Evolutionary conservation across 306 rosid species (phyloP).

Genomic region (Macrotyloma uniflorum): DNA sequence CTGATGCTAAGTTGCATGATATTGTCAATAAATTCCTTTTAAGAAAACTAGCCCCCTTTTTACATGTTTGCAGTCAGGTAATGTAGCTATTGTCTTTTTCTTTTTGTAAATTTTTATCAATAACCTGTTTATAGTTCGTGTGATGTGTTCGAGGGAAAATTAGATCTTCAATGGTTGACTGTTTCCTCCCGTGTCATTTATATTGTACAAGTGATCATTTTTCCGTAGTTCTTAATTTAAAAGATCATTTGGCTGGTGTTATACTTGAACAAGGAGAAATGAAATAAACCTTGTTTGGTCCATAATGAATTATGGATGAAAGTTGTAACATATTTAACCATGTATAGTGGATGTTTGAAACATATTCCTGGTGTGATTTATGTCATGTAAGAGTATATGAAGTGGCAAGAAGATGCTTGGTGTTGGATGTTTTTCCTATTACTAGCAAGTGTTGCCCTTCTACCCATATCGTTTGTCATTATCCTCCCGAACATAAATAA

Average conservation of each 20-base stretch:
- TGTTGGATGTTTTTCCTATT: not conserved
- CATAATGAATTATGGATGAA: conserved; percentile 22
- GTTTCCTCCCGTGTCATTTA: conserved; percentile 4
- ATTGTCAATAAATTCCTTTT: conserved; percentile 40
- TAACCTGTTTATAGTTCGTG: conserved; percentile 37
- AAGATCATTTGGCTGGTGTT: conserved; percentile 16
- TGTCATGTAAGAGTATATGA: conserved; percentile 17
- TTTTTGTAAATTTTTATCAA: conserved; percentile 47
- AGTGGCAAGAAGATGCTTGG: not conserved
- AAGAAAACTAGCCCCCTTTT: not conserved
- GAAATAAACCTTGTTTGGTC: conserved; percentile 22
- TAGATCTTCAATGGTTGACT: conserved; percentile 31
- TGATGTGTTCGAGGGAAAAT: conserved; percentile 26
- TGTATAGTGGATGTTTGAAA: not conserved
- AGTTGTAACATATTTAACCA: conserved; percentile 16
- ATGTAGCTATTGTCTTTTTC: conserved; percentile 27
- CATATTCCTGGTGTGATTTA: not conserved
- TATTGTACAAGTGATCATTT: conserved; percentile 28
- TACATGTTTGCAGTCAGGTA: conserved; percentile 35
- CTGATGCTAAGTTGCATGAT: conserved; percentile 44
- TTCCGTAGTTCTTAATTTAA: conserved; percentile 10
- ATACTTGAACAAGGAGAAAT: conserved; percentile 27
- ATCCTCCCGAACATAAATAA: not conserved
- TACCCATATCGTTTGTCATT: not conserved
- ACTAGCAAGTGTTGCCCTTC: not conserved